Base-by-base conservation (phyloP, 2,329 filamentous ascomycete genomes). In the Colletotrichum euphorbiae region DNA sequence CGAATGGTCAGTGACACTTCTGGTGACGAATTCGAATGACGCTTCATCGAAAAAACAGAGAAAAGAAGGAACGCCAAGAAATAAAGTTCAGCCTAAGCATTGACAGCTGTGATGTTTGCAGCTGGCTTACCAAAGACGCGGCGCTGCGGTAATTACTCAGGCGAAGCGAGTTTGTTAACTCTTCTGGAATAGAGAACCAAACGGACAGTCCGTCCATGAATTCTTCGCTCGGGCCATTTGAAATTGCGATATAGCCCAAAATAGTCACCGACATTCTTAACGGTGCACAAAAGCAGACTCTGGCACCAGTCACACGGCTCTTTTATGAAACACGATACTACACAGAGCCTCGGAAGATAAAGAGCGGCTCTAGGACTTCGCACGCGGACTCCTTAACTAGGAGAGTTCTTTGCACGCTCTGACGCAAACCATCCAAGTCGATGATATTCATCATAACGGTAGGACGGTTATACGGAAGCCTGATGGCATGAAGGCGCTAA, bases 181-280 rank as follows among this genome's bases (percentile, higher is more conserved):
- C 21, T 33, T 33, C 21, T 43, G 21, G 58, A 46, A 33, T 43
- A 60, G 17, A 31, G 40, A 31, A 48, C 3, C 48, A 31, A 40
- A 6, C n/a, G 52, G 31, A 59, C 50, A n/a, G 51, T 36, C 21
- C 36, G 54, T 43, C 40, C 33, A 59, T 54, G 65, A 36, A 54
- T 59, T 64, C 46, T 24, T 59, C 66, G 62, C 61, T 69, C 56
- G 62, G 61, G 42, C 55, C 21, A 13, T 46, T 56, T 55, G 66
- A 69, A 60, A 65, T 61, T 40, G 48, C 46, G 48, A 54, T 31
- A 45, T 68, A 61, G 48, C 46, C 60, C 42, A 43, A 42, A 58
- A 19, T 31, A 48, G 19, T 42, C n/a, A 17, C 42, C 43, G 54
- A 36, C 46, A 28, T 54, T n/a, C 40, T 21, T 13, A 54, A 65